Evolutionary conservation across 805 yeast species (phyloP).

Genomic region (Pichia phayaonensis): DNA sequence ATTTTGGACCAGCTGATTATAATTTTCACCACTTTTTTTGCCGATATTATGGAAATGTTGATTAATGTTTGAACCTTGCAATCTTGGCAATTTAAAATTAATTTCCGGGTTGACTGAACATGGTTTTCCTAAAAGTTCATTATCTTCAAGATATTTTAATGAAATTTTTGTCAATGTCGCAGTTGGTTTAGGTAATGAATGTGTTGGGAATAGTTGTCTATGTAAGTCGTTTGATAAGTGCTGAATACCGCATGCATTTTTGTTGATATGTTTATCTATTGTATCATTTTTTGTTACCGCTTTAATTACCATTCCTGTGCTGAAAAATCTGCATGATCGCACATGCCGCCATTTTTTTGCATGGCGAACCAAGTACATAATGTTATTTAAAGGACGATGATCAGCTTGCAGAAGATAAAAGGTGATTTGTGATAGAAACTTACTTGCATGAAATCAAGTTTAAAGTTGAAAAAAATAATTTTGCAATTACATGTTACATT

Average conservation of each 20-base stretch:
- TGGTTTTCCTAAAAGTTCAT: constrained; percentile 68
- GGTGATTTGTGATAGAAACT: too few relatives aligned
- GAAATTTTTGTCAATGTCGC: constrained; percentile 45
- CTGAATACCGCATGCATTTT: constrained; percentile 39
- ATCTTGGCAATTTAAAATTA: constrained; percentile 50
- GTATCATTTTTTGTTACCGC: neutral
- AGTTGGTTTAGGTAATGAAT: constrained; percentile 26
- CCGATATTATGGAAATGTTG: constrained; percentile 83
- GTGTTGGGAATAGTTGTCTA: constrained; percentile 52
- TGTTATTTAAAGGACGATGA: neutral
- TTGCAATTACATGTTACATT: too few relatives aligned
- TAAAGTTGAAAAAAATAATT: too few relatives aligned
- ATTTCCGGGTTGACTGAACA: constrained; percentile 60
- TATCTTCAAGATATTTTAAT: constrained; percentile 41
- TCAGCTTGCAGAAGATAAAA: too few relatives aligned
- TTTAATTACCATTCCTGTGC: neutral
- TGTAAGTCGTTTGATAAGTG: constrained; percentile 47
- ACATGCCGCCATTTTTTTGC: neutral
- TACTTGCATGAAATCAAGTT: too few relatives aligned
- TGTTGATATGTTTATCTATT: neutral
- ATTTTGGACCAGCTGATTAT: constrained; percentile 40
- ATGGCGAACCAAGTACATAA: neutral
- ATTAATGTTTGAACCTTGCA: constrained; percentile 68
- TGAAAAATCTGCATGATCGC: neutral
- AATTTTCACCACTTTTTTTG: constrained; percentile 48